Conservation (phyloP, 2,329 filamentous ascomycete species). For the Blastomyces gilchristii region DNA sequence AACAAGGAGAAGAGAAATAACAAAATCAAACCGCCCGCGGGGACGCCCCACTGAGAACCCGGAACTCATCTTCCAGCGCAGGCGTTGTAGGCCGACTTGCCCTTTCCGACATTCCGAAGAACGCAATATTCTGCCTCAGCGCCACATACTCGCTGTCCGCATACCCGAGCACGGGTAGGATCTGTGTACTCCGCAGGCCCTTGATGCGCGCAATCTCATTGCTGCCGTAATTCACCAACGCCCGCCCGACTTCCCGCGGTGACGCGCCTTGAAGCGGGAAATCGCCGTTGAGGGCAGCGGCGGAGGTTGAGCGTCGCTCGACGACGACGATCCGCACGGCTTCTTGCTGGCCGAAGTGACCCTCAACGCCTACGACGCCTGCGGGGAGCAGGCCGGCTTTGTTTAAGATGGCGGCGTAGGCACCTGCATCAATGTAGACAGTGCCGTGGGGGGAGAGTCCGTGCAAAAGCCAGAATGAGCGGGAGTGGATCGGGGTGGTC, state of each 20-base stretch:
- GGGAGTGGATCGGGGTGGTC: slow-evolving; percentile 72
- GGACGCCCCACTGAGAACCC: slow-evolving; percentile 9
- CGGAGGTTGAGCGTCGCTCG: slow-evolving; percentile 40
- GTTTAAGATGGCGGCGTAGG: slow-evolving; percentile 64
- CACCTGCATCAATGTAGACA: slow-evolving; percentile 85
- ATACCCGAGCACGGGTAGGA: slow-evolving; percentile 71
- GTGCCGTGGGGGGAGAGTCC: slow-evolving; percentile 83
- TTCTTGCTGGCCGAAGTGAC: slow-evolving; percentile 83
- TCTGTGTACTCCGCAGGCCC: slow-evolving; percentile 72
- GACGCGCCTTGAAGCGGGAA: slow-evolving; percentile 30
- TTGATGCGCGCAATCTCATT: slow-evolving; percentile 74
- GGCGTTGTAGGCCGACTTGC: slow-evolving; percentile 20
- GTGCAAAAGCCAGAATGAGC: slow-evolving; percentile 95
- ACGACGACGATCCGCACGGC: slow-evolving; percentile 79
- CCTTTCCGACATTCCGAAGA: slow-evolving; percentile 40
- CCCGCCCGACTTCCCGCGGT: slow-evolving; percentile 69
- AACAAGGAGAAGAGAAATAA: too few relatives aligned
- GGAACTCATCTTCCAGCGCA: slow-evolving; percentile 19
- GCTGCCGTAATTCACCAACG: slow-evolving; percentile 86
- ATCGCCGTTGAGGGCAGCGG: slow-evolving; percentile 31
- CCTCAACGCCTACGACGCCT: slow-evolving; percentile 82
- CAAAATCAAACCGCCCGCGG: neutral
- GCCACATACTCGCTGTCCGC: slow-evolving; percentile 92
- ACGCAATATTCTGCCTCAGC: slow-evolving; percentile 74
- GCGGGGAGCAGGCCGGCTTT: slow-evolving; percentile 84